Conservation (phyloP, 768 basidiomycete genomes). For the Asterophora lycoperdoides region DNA sequence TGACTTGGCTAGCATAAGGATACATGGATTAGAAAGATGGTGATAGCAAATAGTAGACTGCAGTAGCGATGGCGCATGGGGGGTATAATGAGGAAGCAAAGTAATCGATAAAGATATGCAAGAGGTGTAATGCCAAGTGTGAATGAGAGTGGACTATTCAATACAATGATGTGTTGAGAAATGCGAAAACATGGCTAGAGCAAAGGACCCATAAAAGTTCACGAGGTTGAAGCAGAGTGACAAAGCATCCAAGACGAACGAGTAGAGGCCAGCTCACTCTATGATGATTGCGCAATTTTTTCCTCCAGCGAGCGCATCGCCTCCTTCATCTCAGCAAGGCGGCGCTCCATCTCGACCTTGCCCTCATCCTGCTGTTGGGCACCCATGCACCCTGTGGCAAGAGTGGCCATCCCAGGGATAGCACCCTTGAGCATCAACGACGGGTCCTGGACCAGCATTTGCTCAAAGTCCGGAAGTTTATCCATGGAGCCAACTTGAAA, state of each 20-base stretch:
- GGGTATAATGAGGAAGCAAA: too few relatives aligned
- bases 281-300: conserved; percentile 2
- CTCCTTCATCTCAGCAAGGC: conserved; percentile 9
- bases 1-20: too few relatives aligned
- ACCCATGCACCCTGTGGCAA: not conserved
- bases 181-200: not conserved
- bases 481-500: not conserved
- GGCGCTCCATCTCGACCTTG: conserved; percentile 1
- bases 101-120: not conserved
- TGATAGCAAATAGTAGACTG: not conserved
- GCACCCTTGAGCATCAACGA: not conserved
- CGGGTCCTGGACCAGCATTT: not conserved
- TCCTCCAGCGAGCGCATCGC: conserved; percentile 8
- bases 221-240: too few relatives aligned
- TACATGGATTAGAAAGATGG: not conserved
- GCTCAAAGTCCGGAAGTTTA: not conserved
- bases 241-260: not conserved
- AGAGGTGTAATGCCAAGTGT: not conserved
- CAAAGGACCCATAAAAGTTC: too few relatives aligned
- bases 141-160: not conserved
- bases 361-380: not conserved
- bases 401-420: not conserved
- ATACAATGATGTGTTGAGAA: not conserved
- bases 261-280: not conserved
- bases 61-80: too few relatives aligned